Base-by-base conservation (phyloP, 2,329 filamentous ascomycete species). In the Pestalotiopsis sp. region DNA sequence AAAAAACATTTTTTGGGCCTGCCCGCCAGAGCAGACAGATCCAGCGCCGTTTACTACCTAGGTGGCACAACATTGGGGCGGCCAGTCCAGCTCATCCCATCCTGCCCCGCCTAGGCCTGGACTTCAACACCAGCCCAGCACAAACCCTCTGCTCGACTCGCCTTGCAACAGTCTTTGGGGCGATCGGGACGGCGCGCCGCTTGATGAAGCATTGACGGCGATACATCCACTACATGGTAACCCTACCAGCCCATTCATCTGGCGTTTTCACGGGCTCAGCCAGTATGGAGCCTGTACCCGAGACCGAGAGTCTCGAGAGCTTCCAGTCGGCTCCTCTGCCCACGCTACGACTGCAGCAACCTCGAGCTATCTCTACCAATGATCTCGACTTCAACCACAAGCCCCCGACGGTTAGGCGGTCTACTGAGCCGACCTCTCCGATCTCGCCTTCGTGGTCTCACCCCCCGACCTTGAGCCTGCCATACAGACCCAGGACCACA, bases 281-380 rank as follows among this genome's bases (percentile, higher is more conserved):
- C 40, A 78, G 73, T 73, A 91, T 91, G 89, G 89, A 91, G 79
- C 87, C 88, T 68, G 89, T 91, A 74, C 89, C 89, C 72, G 89
- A 91, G 81, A 89, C 88, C 63, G 87, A 91, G 82, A 84, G 88
- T 71, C 88, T 91, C 85, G 88, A 90, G 82, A 87, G 88, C 77
- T 91, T 91, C 75, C 85, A 83, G 70, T 80, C 87, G 66, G 85
- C 86, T 65, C 87, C 87, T 71, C 80, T 89, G 48, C 86, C 87
- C 52, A 83, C 81, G 38, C 78, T 89, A 58, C 84, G 86, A 68
- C 78, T 87, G 26, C 83, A 83, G 67, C 81, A 79, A 68, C 73
- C 80, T 57, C 76, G 80, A 39, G 73, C 80, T 60, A 68, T 79
- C 44, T 73, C 73, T 56, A 69, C 76, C 60, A 74, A 71, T 68